phyloP scores from a whole-genome alignment of 257 asterid species.

The Fraxinus pennsylvanica region DNA sequence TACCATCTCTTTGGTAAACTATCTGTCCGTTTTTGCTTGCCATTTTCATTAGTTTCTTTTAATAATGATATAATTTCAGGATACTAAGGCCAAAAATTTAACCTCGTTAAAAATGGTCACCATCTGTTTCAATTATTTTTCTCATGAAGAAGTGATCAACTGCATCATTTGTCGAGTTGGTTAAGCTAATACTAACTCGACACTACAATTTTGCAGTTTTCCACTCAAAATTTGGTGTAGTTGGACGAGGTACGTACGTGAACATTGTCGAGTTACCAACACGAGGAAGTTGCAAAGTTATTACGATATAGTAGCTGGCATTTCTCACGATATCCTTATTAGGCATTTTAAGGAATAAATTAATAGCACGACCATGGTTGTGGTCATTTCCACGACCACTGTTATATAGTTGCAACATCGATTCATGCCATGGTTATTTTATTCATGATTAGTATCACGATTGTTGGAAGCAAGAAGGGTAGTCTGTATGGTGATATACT shows the following conservation, averaged over 20 bases:
- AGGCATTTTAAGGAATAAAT: too few relatives aligned
- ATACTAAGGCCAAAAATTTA: too few relatives aligned
- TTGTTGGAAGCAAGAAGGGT: too few relatives aligned
- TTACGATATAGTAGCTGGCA: too few relatives aligned
- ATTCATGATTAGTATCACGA: not conserved
- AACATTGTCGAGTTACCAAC: too few relatives aligned
- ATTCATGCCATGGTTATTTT: not conserved
- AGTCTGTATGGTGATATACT: not conserved
- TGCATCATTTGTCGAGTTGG: not conserved
- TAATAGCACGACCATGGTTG: not conserved
- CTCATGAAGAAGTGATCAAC: too few relatives aligned
- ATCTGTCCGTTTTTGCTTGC: conserved; percentile 7
- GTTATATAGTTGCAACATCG: not conserved
- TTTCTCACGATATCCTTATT: too few relatives aligned
- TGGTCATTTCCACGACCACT: not conserved
- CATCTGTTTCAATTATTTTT: not conserved
- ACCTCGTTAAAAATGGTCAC: not conserved
- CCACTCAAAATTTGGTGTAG: not conserved
- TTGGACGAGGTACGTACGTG: not conserved
- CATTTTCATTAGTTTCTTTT: not conserved
- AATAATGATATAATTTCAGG: too few relatives aligned
- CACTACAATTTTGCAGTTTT: too few relatives aligned
- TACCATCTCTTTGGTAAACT: not conserved
- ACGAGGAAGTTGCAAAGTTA: too few relatives aligned
- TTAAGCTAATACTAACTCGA: not conserved